Conservation (phyloP, 225 moss, liverwort and hornwort species). For the Pseudoscleropodium purum region DNA sequence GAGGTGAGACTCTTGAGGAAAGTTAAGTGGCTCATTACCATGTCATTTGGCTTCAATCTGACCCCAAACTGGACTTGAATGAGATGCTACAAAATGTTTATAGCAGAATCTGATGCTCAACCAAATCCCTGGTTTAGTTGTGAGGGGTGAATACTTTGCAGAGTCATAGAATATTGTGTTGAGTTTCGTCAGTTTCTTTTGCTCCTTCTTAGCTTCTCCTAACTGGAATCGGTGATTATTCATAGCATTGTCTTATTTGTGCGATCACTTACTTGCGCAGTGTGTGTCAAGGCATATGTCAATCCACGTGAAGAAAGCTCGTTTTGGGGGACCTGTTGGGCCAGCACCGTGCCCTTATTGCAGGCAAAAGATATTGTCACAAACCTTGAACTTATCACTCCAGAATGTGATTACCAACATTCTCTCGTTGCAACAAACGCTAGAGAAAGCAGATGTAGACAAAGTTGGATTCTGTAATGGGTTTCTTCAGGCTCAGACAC, state of each 20-base stretch:
- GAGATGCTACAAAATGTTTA: neutral
- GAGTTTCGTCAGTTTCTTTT: neutral
- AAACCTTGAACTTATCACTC: constrained; percentile 41
- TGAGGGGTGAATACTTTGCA: neutral
- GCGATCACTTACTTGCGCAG: constrained; percentile 17
- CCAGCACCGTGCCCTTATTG: constrained; percentile 44
- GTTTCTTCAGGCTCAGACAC: constrained; percentile 34
- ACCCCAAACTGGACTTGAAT: neutral
- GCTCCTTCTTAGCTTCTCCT: neutral
- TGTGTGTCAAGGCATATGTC: constrained; percentile 43
- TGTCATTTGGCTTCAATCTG: neutral
- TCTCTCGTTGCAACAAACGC: constrained; percentile 38
- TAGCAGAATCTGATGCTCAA: neutral
- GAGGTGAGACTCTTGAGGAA: neutral
- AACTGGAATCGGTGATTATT: neutral
- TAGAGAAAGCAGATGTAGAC: constrained; percentile 24
- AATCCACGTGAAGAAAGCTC: constrained; percentile 32
- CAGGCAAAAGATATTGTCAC: constrained; percentile 38
- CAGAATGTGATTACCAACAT: constrained; percentile 49
- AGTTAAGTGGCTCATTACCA: neutral
- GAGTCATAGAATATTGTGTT: neutral
- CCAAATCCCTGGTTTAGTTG: neutral
- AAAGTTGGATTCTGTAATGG: constrained; percentile 25
- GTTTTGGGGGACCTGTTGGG: constrained; percentile 12
- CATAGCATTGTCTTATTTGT: neutral